These are phyloP conservation scores for Clonostachys byssicola DNA, from an alignment of 2,329 filamentous ascomycete genomes.

Conservation along the genomic window DNA sequence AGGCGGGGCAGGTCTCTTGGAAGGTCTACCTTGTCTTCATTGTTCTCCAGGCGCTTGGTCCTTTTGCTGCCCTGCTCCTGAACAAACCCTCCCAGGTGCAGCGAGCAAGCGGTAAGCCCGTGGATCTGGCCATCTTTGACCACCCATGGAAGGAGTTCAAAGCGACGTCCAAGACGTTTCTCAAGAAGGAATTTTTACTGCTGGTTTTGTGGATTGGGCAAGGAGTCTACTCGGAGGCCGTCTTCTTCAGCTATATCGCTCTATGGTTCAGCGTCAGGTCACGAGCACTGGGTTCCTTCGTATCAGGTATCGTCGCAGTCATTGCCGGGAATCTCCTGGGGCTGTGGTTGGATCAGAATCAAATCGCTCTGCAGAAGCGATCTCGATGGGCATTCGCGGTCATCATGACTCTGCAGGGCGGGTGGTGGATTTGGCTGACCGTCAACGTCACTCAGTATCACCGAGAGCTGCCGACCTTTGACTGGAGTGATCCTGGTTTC, in stretches of 20 bases:
- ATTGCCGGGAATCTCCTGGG: conserved; percentile 60
- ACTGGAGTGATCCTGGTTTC: conserved; percentile 60
- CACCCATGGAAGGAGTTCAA: conserved; percentile 51
- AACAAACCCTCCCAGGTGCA: conserved; percentile 54
- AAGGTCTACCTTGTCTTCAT: conserved; percentile 65
- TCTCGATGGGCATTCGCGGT: conserved; percentile 46
- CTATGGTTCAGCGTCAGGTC: conserved; percentile 23
- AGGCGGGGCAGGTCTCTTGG: conserved; percentile 61
- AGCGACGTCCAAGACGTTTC: conserved; percentile 47
- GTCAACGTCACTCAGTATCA: conserved; percentile 57
- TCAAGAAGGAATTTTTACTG: conserved; percentile 54
- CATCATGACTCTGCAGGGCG: conserved; percentile 53
- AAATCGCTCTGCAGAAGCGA: conserved; percentile 44
- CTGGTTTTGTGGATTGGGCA: neutral
- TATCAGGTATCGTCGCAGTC: conserved; percentile 61
- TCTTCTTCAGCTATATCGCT: conserved; percentile 39
- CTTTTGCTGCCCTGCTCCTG: conserved; percentile 54
- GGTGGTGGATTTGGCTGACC: conserved; percentile 66
- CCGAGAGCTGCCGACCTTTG: conserved; percentile 49
- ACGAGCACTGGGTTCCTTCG: conserved; percentile 50
- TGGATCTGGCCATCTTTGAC: conserved; percentile 49
- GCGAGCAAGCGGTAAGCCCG: conserved; percentile 53
- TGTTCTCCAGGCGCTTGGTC: conserved; percentile 55
- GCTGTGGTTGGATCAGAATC: conserved; percentile 50
- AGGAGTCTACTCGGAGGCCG: conserved; percentile 11